A percentile compares a stretch with the other conserved stretches of the same genome.
phyloP scores from a whole-genome alignment of 768 basidiomycete species.

The Tulasnella sp. region DNA sequence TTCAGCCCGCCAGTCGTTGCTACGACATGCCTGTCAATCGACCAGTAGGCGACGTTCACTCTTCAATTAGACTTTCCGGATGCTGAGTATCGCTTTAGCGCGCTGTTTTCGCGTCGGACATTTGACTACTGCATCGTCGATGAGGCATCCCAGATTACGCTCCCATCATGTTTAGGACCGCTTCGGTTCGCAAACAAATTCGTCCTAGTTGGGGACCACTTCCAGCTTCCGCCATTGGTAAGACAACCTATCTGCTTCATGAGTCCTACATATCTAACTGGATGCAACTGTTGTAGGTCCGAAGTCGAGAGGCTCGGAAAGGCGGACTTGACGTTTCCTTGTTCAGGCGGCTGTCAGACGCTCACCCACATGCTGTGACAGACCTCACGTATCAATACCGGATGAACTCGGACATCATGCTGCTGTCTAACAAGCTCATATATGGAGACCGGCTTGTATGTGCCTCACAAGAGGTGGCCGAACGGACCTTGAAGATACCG shows the following conservation, averaged over 20 bases:
- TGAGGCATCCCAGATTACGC: constrained; percentile 93
- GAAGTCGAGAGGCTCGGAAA: constrained; percentile 62
- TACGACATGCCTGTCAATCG: constrained; percentile 86
- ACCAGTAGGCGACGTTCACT: constrained; percentile 54
- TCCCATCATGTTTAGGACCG: constrained; percentile 92
- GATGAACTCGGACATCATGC: constrained; percentile 96
- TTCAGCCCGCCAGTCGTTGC: constrained; percentile 89
- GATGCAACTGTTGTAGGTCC: constrained; percentile 42
- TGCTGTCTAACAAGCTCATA: constrained; percentile 74
- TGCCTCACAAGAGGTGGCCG: constrained; percentile 62
- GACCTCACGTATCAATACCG: constrained; percentile 85
- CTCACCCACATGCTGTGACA: constrained; percentile 74
- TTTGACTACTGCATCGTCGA: constrained; percentile 98
- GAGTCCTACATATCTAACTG: background rate
- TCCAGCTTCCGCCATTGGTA: constrained; percentile 91
- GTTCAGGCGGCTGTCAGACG: constrained; percentile 78
- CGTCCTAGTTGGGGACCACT: constrained; percentile 93
- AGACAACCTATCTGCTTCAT: constrained; percentile 20
- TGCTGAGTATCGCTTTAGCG: constrained; percentile 34
- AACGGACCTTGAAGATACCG: constrained; percentile 44
- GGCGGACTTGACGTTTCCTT: constrained; percentile 84
- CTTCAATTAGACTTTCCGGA: background rate
- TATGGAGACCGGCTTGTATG: constrained; percentile 69
- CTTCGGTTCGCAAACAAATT: constrained; percentile 83
- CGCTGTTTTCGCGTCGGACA: constrained; percentile 68